These are phyloP conservation scores for Sugiyamaella valdiviana DNA, from an alignment of 805 yeast species.

Conservation along the genomic window DNA sequence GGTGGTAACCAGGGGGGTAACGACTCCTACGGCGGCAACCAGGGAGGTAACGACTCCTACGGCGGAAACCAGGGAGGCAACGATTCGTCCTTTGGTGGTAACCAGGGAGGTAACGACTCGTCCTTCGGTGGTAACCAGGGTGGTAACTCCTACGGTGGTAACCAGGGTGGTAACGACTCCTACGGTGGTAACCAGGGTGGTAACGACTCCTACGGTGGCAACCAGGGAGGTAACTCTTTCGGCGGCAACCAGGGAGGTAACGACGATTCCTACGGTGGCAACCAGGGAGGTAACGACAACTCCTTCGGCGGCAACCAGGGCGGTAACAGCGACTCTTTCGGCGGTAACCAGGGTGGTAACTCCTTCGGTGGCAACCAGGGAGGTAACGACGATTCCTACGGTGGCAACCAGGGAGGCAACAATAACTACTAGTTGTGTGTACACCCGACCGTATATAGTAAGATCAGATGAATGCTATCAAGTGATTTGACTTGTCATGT, in stretches of 20 bases:
- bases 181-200: constrained; percentile 21
- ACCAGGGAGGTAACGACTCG: constrained; percentile 25
- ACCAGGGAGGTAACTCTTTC: constrained; percentile 20
- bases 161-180: constrained; percentile 25
- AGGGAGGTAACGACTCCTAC: constrained; percentile 13
- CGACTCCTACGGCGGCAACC: constrained; percentile 23
- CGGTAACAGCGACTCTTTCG: constrained; percentile 5
- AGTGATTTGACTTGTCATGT: too few species aligned
- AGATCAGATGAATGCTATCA: too few species aligned
- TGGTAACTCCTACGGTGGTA: constrained; percentile 22
- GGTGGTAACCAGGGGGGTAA: constrained; percentile 24
- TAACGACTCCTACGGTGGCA: constrained; percentile 9
- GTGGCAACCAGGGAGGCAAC: neutral
- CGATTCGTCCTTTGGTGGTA: constrained; percentile 26
- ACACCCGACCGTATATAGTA: too few species aligned
- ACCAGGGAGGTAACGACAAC: constrained; percentile 1
- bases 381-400: constrained; percentile 16
- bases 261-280: constrained; percentile 17
- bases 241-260: constrained; percentile 22
- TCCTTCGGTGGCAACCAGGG: constrained; percentile 25
- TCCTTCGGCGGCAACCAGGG: constrained; percentile 21
- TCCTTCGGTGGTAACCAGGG: constrained; percentile 23
- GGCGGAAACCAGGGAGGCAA: constrained; percentile 23
- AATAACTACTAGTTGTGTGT: neutral
- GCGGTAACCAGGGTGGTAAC: constrained; percentile 14